Percentiles rank a stretch among this genome's conserved stretches.
Evolutionary conservation across 495 filamentous ascomycete species (phyloP).

Genomic region (Parachaetomium inaequale): DNA sequence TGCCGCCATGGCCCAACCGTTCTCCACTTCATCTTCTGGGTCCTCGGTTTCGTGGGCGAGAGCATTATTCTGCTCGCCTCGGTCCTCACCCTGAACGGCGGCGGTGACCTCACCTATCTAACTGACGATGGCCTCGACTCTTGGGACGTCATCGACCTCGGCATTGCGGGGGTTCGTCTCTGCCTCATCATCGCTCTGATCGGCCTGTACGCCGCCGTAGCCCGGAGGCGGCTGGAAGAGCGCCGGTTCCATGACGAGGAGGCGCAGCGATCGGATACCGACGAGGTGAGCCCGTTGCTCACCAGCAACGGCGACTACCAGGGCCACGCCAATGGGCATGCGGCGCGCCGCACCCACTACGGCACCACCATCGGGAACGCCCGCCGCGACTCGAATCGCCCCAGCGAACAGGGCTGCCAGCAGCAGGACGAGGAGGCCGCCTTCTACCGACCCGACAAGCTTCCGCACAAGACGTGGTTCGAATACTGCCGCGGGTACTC

Average conservation of each 20-base stretch:
- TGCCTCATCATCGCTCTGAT: constrained; percentile 35
- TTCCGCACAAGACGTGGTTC: constrained; percentile 42
- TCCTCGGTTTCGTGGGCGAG: constrained; percentile 63
- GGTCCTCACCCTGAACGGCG: constrained; percentile 55
- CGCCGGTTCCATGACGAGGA: constrained; percentile 40
- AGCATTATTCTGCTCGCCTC: constrained; percentile 62
- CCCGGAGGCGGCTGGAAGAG: constrained; percentile 33
- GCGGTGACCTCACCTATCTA: constrained; percentile 48
- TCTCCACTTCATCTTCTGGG: constrained; percentile 73
- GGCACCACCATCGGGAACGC: constrained; percentile 27
- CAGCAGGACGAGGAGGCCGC: constrained; percentile 46
- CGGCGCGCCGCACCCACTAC: constrained; percentile 25
- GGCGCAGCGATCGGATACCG: constrained; percentile 42
- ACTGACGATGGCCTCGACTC: constrained; percentile 23
- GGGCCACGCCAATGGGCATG: constrained; percentile 31
- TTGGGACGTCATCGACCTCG: constrained; percentile 54
- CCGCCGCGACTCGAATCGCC: constrained; percentile 27
- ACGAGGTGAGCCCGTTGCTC: constrained; percentile 51
- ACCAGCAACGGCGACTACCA: constrained; percentile 34
- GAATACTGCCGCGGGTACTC: constrained; percentile 87
- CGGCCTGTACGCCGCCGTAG: constrained; percentile 41
- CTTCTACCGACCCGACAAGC: constrained; percentile 51
- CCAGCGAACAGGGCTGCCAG: constrained; percentile 29
- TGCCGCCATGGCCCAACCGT: constrained; percentile 67
- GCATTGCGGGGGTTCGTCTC: constrained; percentile 43